These are phyloP conservation scores for Myriosclerotinia duriaeana DNA, from an alignment of 2,329 filamentous ascomycete genomes.

Conservation along the genomic window DNA sequence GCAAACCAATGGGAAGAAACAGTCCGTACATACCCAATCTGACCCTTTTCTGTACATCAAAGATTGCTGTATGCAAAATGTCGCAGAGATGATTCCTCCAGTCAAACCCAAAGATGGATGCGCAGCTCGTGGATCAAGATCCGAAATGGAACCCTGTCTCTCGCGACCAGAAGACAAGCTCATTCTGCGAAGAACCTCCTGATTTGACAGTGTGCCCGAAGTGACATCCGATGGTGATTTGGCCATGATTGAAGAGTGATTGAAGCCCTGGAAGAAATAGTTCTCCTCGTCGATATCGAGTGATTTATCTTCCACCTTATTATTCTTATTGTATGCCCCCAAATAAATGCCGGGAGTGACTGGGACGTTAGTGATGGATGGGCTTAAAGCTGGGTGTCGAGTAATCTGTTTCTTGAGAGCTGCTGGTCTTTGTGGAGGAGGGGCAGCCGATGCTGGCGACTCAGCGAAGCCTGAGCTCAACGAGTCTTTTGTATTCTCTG, in stretches of 20 bases:
- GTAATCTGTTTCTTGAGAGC: slow-evolving; percentile 29
- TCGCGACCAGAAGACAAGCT: slow-evolving; percentile 40
- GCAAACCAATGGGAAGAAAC: background rate
- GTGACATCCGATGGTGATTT: slow-evolving; percentile 37
- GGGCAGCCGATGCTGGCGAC: slow-evolving; percentile 1
- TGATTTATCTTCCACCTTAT: slow-evolving; percentile 21
- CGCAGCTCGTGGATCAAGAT: slow-evolving; percentile 52
- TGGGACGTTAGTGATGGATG: slow-evolving; percentile 35
- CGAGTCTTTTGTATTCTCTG: slow-evolving; percentile 18
- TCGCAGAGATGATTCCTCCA: slow-evolving; percentile 66
- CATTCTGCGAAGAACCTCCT: slow-evolving; percentile 48
- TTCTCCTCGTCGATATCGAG: slow-evolving; percentile 21
- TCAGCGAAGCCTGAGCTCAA: slow-evolving; percentile 11
- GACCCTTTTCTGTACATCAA: slow-evolving; percentile 57
- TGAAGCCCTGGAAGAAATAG: slow-evolving; percentile 35
- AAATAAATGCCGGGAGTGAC: slow-evolving; percentile 38
- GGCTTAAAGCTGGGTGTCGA: slow-evolving; percentile 36
- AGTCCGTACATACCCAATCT: slow-evolving; percentile 56
- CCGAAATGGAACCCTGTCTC: slow-evolving; percentile 49
- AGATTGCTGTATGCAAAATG: slow-evolving; percentile 62
- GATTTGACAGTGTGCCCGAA: slow-evolving; percentile 43
- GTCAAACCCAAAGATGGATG: slow-evolving; percentile 59
- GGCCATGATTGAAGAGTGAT: slow-evolving; percentile 32
- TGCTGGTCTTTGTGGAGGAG: background rate
- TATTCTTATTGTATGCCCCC: slow-evolving; percentile 30